Evolutionary conservation across 352 stramenopile species (phyloP).

Genomic region (Pythium aphanidermatum): DNA sequence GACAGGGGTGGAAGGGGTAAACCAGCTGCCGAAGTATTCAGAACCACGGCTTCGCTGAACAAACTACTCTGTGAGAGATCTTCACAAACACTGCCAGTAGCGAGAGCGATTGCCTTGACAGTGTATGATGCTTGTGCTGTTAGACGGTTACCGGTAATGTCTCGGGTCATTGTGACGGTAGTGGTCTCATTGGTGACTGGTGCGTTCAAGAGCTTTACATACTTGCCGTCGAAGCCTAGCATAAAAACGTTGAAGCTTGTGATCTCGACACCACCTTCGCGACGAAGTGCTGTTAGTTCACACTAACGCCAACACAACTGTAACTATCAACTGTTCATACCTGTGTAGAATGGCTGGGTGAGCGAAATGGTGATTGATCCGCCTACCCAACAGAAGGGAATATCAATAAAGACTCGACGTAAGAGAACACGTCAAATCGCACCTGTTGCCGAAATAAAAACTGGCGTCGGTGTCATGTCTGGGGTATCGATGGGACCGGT

Average conservation of each 20-base stretch:
- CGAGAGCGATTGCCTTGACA: slow-evolving; percentile 38
- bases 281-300: too few relatives aligned
- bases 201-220: too few relatives aligned
- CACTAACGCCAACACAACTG: too few relatives aligned
- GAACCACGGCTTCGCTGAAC: slow-evolving; percentile 25
- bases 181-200: too few relatives aligned
- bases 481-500: slow-evolving; percentile 22
- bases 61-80: slow-evolving; percentile 17
- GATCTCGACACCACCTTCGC: too few relatives aligned
- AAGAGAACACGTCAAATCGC: slow-evolving; percentile 3
- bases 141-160: too few relatives aligned
- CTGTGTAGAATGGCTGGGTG: slow-evolving; percentile 15
- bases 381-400: slow-evolving; percentile 1
- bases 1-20: slow-evolving; percentile 22
- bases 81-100: slow-evolving; percentile 32
- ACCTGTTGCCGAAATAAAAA: slow-evolving; percentile 34
- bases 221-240: too few relatives aligned
- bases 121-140: slow-evolving; percentile 33
- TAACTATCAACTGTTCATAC: too few relatives aligned
- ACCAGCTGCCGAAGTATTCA: slow-evolving; percentile 19
- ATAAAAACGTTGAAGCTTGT: too few relatives aligned
- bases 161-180: too few relatives aligned
- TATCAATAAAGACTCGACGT: not conserved
- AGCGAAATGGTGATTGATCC: slow-evolving; percentile 13
- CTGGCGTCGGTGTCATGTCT: slow-evolving; percentile 32